A percentile compares a stretch with the other conserved stretches of the same genome.
phyloP scores from a whole-genome alignment of 805 yeast species.

The Barnettozyma californica region DNA sequence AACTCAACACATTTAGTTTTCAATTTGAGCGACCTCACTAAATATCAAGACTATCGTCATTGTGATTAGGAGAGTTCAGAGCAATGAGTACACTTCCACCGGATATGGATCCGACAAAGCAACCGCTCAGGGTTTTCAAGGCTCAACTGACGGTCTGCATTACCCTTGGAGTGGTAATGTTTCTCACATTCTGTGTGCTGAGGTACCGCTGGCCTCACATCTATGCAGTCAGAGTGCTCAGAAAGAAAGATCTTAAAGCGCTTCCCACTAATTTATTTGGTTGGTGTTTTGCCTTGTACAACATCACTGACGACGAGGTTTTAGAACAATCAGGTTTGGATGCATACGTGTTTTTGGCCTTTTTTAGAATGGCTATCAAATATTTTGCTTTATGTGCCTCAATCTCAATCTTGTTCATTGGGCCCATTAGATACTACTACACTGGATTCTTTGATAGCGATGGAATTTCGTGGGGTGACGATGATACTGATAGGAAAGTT shows the following conservation, averaged over 20 bases:
- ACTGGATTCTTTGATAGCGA: constrained; percentile 77
- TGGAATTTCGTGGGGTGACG: constrained; percentile 31
- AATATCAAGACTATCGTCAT: no score
- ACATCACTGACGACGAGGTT: constrained; percentile 71
- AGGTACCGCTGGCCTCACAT: constrained; percentile 75
- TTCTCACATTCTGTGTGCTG: constrained; percentile 63
- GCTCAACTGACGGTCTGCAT: constrained; percentile 76
- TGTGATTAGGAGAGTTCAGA: not conserved
- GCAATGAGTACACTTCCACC: constrained; percentile 26
- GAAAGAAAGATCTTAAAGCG: constrained; percentile 29
- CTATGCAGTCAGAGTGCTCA: constrained; percentile 66
- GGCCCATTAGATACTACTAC: constrained; percentile 79
- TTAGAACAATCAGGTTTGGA: constrained; percentile 89
- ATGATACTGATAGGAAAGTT: not conserved
- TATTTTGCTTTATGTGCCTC: constrained; percentile 59
- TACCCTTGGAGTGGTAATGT: constrained; percentile 61
- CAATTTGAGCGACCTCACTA: not conserved
- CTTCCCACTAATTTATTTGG: constrained; percentile 51
- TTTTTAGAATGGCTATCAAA: constrained; percentile 84
- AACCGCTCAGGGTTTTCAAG: constrained; percentile 53
- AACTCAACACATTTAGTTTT: not conserved
- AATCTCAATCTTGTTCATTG: constrained; percentile 69
- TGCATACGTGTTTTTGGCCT: constrained; percentile 86
- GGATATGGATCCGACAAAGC: constrained; percentile 27
- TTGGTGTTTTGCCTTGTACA: constrained; percentile 70